Conservation (phyloP, 2,329 filamentous ascomycete species). For the Pyrenophora tritici-repentis region DNA sequence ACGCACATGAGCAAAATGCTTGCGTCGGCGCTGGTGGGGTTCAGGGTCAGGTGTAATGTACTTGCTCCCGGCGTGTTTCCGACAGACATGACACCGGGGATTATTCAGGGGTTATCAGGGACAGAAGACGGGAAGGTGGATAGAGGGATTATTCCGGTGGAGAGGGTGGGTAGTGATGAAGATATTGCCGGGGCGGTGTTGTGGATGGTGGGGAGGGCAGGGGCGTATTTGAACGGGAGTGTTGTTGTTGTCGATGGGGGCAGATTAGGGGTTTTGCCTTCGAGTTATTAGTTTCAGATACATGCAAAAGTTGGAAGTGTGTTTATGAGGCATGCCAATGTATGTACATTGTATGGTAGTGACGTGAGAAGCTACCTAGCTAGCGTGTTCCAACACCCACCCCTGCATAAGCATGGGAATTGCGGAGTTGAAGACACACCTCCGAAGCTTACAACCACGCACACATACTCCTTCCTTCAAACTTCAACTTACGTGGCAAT, state of each 20-base stretch:
- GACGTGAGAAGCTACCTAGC: neutral
- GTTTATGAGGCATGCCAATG: no score
- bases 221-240: conserved; percentile 69
- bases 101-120: conserved; percentile 9
- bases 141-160: conserved; percentile 53
- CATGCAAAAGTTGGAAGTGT: conserved; percentile 9
- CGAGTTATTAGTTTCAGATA: conserved; percentile 52
- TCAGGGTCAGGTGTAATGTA: conserved; percentile 55
- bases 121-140: conserved; percentile 5
- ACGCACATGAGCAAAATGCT: conserved; percentile 58
- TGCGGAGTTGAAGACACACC: conserved; percentile 32
- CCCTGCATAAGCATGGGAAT: conserved; percentile 9
- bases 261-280: conserved; percentile 61
- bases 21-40: conserved; percentile 49
- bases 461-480: conserved; percentile 1
- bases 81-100: conserved; percentile 23
- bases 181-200: conserved; percentile 70
- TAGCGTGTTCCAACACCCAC: neutral
- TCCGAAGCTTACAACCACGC: conserved; percentile 11
- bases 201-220: conserved; percentile 67
- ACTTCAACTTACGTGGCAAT: conserved; percentile 10
- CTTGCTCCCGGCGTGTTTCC: conserved; percentile 53
- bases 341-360: no score
- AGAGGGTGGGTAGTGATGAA: conserved; percentile 63
- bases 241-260: conserved; percentile 68